Base-by-base conservation (phyloP, 2,329 filamentous ascomycete genomes). In the Pseudopyricularia cyperi region DNA sequence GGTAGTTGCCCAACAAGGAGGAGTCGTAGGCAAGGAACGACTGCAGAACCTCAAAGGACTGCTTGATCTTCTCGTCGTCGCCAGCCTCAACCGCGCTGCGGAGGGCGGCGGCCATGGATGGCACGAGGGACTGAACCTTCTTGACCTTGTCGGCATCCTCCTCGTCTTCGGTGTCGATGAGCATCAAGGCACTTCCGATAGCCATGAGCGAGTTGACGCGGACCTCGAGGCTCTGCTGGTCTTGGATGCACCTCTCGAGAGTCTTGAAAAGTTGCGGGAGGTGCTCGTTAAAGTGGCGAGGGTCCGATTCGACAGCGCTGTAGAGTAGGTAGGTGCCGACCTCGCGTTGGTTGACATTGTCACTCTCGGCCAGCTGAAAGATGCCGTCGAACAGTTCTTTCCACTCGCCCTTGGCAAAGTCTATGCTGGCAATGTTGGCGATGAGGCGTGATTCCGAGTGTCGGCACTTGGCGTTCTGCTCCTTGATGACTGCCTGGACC, bases 1-100 rank as follows among this genome's bases (percentile, higher is more conserved):
- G 88, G 71, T 96, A 90, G 52, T 80, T 76, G 58, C 84, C 86
- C 51, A 97, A 74, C 50, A 97, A 79, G 47, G 87, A 80, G 30
- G 88, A 85, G 65, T 96, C 91, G 66, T 89, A 95, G 57, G 86
- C 87, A 52, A 98, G 79, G 61, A 96, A 83, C 50, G 88, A 93
- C 73, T 97, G 93, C 79, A 97, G 95, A 58, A 95, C 89, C 66
- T 97, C 93, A 61, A 97, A 98, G 26, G 89, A 82, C 64, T 91
- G 83, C 74, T 91, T 88, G 60, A 87, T 83, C 65, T 86, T 85
- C 64, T 95, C 90, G 60, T 96, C 90, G 60, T 96, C 86, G 53
- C 80, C 79, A 53, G 79, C 77, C 60, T 89, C 79, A 54, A 97
- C 86, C 26, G 87, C 81, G 56, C 83, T 78, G 76, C 95, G 93